A percentile compares a stretch with the other conserved stretches of the same genome.
These are phyloP conservation scores for Rhodotorula kratochvilovae DNA, from an alignment of 768 basidiomycete genomes.

Conservation along the genomic window DNA sequence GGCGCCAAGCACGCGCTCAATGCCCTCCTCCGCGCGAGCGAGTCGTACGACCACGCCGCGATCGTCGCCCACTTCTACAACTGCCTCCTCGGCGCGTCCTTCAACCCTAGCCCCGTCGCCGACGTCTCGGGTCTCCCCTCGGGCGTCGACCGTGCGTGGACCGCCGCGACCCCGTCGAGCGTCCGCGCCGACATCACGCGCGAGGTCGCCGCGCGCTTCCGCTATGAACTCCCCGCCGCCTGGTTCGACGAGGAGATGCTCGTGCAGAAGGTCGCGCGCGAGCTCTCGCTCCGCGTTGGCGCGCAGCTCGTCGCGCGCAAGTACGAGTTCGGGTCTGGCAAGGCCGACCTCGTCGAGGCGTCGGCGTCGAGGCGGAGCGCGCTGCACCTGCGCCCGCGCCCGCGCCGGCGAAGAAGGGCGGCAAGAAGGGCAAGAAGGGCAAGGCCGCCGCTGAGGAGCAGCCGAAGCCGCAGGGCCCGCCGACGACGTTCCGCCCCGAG, in stretches of 20 bases:
- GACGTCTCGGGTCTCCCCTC: conserved; percentile 44
- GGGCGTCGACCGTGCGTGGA: conserved; percentile 45
- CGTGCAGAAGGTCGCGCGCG: conserved; percentile 49
- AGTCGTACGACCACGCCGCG: conserved; percentile 41
- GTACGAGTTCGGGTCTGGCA: conserved; percentile 45
- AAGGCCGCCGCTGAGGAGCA: conserved; percentile 31
- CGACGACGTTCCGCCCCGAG: conserved; percentile 47
- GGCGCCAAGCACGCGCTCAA: conserved; percentile 50
- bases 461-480: conserved; percentile 12
- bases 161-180: conserved; percentile 47
- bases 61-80: conserved; percentile 52
- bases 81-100: conserved; percentile 49
- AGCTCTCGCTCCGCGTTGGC: conserved; percentile 48
- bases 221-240: conserved; percentile 46
- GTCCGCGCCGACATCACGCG: conserved; percentile 45
- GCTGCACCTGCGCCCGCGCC: background rate
- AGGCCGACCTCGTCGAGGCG: conserved; percentile 2
- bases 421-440: conserved; percentile 34
- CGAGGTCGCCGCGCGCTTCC: conserved; percentile 48
- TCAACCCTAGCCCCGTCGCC: conserved; percentile 46
- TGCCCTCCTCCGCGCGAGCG: conserved; percentile 43
- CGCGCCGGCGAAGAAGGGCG: conserved; percentile 2
- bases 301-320: conserved; percentile 50
- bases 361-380: background rate
- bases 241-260: conserved; percentile 45